Evolutionary conservation across 495 filamentous ascomycete species (phyloP), one percentile per base, ranked within the genome.

Genomic region (Peziza echinospora): DNA sequence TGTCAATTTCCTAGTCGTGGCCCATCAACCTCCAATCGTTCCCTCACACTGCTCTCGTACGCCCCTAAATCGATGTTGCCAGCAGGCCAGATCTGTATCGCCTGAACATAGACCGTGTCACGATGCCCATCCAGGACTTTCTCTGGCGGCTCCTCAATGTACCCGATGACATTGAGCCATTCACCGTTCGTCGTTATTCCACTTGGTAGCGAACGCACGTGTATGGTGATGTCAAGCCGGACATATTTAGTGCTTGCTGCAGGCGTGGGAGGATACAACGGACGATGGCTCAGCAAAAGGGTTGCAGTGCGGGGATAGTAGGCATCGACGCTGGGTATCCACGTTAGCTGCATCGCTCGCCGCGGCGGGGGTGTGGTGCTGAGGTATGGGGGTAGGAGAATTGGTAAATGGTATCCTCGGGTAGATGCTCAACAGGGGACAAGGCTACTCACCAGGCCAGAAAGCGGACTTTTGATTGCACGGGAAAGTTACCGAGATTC

Each of bases 161-260:
- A 93, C 2, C 87, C 89, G 45, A 93, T 70, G 0, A 94, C 71
- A 60, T 93, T 89, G 17, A 93, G 59, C 89, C 89, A 97, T 42
- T 79, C 72, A n/a, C 89, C 89, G 43, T 58, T 28, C 5, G 79
- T 64, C 34, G 74, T 67, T 46, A 76, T 68, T 23, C 82, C 74
- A 45, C 77, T 73, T 24, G 69, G 59, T 19, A 74, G 73, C 48
- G 86, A 54, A 17, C 63, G 66, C 47, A 73, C 70, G 4, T 93
- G 66, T 13, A 92, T 58, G 21, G 51, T 16, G 44, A 82, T 71
- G 42, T 75, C 69, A 42, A 92, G 70, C 57, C 85, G 72, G 21
- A 89, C 81, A 22, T 66, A 34, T 37, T 37, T 11, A 37, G 30
- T 37, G 13, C 19, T 37, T 4, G 30, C 13, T 0, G 75, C 76